These are phyloP conservation scores for Adenanthera pavonina DNA, from an alignment of 306 rosid genomes.

Conservation along the genomic window DNA sequence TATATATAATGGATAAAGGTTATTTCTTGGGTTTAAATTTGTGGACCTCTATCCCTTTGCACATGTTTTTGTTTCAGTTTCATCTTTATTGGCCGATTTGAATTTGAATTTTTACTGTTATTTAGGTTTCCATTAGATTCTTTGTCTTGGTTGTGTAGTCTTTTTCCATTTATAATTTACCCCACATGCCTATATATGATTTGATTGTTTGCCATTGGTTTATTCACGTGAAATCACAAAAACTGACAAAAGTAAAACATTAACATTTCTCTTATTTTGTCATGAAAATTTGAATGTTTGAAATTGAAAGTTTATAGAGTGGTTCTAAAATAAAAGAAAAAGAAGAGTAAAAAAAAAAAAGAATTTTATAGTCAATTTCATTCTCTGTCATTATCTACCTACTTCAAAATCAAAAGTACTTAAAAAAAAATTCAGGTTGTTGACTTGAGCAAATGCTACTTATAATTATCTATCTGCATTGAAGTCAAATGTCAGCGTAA, in stretches of 20 bases:
- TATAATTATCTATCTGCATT: background rate
- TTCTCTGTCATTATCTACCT: background rate
- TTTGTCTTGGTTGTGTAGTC: background rate
- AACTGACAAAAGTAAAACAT: background rate
- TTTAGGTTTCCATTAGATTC: background rate
- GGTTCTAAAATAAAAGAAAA: too few relatives aligned
- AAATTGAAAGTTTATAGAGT: background rate
- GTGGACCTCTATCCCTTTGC: background rate
- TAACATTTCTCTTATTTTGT: background rate
- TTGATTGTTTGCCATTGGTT: background rate
- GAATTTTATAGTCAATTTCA: background rate
- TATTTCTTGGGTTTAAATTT: background rate
- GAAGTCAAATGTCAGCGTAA: background rate
- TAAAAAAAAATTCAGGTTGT: background rate
- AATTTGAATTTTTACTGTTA: background rate
- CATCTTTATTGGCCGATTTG: background rate
- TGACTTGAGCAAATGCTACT: background rate
- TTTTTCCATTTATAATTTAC: background rate
- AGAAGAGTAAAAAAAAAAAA: background rate
- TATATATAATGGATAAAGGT: slow-evolving; percentile 15
- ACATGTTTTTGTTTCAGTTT: background rate
- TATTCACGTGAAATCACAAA: background rate
- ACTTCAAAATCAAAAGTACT: background rate
- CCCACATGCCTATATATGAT: background rate
- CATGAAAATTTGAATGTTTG: too few relatives aligned